Base-by-base conservation (phyloP, 768 basidiomycete genomes). In the Atractiella rhizophila region DNA sequence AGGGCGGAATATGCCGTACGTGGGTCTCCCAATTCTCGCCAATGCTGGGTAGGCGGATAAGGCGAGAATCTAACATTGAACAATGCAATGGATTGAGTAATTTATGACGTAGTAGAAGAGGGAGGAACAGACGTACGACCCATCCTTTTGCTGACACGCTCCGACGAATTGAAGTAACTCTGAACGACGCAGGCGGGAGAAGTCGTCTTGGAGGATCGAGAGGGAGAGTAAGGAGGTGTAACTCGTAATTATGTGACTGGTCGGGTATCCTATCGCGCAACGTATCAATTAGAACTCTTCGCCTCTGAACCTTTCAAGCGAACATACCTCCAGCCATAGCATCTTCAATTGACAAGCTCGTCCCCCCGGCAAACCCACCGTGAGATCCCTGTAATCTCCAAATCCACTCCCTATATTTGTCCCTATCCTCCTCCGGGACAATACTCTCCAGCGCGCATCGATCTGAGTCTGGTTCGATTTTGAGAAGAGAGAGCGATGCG, bases 191-290 rank as follows among this genome's bases (percentile, higher is more conserved):
- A 98, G 62, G 40, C 61, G 62, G 26, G 67, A 58, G 51, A 86
- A 75, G 49, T 80, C 73, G 53, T 91, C 88, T n/a, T 77, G 68
- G 20, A 98, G 66, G 46, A 91, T 74, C 0, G 76, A 70, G 10
- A 98, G 72, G 0, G 70, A 68, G 4, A 91, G 60, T 10, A 98
- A 56, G 0, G 85, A 81, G 1, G 83, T 81, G 53, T 96, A 98
- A 7, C 86, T 85, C 68, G 83, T 79, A 40, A 91, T 81, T 13
- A 94, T 62, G 57, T 94, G 76, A 1, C 80, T 77, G 15, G 68
- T 66, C 48, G 76, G 68, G 53, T 71, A 69, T 20, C 13, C 24
- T 20, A 28, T 24, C 11, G 33, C 35, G 28, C 30, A 43, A 46
- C 25, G 45, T 53, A 26, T 39, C 49, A 50, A 28, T 35, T 4